A percentile compares a stretch with the other conserved stretches of the same genome.
Conservation (phyloP, 352 stramenopile species). For the Phytophthora palmivora region DNA sequence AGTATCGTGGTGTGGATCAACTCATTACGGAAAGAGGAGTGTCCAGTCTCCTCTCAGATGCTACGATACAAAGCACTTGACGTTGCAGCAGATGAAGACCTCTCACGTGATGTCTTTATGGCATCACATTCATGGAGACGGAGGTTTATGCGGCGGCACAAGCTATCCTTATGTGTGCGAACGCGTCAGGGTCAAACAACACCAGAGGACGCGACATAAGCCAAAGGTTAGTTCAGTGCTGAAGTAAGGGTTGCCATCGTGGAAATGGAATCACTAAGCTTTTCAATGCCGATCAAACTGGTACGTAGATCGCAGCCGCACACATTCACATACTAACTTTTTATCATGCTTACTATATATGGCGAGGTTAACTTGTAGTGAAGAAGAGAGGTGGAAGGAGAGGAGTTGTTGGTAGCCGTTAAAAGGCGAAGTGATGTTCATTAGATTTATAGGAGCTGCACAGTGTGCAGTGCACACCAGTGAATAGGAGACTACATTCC, state of each 20-base stretch:
- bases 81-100: conserved; percentile 3
- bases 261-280: neutral
- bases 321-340: no score
- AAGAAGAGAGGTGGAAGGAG: no score
- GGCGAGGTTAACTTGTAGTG: no score
- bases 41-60: conserved; percentile 4
- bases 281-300: conserved; percentile 8
- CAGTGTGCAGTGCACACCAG: no score
- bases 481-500: no score
- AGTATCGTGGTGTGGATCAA: conserved; percentile 1
- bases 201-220: neutral
- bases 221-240: neutral
- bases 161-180: conserved; percentile 1
- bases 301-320: neutral
- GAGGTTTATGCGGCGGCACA: conserved; percentile 4
- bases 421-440: no score
- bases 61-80: conserved; percentile 2
- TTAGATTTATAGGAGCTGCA: no score
- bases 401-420: no score
- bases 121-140: conserved; percentile 9
- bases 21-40: conserved; percentile 2
- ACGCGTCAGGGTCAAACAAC: conserved; percentile 5
- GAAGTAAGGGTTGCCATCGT: conserved; percentile 6
- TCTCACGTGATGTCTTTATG: neutral
- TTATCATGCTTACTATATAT: neutral